Evolutionary conservation across 805 yeast genomes (phyloP).

Genomic region (Saturnispora serradocipensis): DNA sequence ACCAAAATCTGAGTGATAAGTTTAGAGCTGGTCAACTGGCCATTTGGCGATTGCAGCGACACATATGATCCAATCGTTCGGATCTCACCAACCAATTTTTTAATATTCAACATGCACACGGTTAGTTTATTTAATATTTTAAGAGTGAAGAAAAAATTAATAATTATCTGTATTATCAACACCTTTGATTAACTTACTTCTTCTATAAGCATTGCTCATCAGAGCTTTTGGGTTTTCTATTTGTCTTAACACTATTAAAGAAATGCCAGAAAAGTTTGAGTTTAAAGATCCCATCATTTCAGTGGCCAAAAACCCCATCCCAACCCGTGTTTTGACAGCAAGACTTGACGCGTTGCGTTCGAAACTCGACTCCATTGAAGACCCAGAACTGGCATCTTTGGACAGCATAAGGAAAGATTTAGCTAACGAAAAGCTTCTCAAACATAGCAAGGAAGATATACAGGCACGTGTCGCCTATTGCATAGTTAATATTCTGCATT

Average conservation of each 20-base stretch:
- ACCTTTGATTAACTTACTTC: neutral
- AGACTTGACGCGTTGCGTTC: slow-evolving; percentile 52
- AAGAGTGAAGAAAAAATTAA: neutral
- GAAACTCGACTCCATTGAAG: slow-evolving; percentile 55
- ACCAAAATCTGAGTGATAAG: slow-evolving; percentile 54
- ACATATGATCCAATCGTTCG: neutral
- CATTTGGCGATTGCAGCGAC: neutral
- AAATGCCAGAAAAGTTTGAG: slow-evolving; percentile 5
- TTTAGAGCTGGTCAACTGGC: slow-evolving; percentile 6
- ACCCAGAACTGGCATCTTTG: slow-evolving; percentile 44
- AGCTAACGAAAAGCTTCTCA: slow-evolving; percentile 47
- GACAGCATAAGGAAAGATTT: slow-evolving; percentile 42
- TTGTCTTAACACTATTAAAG: neutral
- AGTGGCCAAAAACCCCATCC: slow-evolving; percentile 45
- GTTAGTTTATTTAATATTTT: neutral
- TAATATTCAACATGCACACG: neutral
- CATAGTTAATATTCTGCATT: slow-evolving; percentile 61
- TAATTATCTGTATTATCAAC: neutral
- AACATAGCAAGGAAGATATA: slow-evolving; percentile 57
- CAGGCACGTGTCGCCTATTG: slow-evolving; percentile 66
- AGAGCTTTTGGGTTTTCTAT: neutral
- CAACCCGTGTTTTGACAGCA: slow-evolving; percentile 50
- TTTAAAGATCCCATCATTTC: slow-evolving; percentile 35
- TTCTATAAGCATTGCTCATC: neutral
- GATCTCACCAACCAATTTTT: neutral